Evolutionary conservation across 2,329 filamentous ascomycete species (phyloP).

Genomic region (Talaromyces sp.): DNA sequence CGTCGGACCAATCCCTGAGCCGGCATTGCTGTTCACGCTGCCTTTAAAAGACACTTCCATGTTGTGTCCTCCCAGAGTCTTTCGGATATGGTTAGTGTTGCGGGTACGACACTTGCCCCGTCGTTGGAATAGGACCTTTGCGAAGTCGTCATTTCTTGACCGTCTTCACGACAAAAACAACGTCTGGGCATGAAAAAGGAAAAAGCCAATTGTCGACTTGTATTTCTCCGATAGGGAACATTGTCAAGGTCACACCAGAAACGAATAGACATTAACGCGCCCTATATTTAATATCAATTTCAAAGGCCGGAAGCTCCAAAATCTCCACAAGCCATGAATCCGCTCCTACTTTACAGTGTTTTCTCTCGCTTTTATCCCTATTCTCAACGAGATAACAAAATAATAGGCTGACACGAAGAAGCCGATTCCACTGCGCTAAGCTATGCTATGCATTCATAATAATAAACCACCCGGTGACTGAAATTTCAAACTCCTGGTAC

Average conservation of each 20-base stretch:
- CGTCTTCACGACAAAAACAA: too few relatives aligned
- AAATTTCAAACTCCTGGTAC: background rate
- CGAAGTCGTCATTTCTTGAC: background rate
- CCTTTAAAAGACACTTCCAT: background rate
- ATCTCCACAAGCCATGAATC: too few relatives aligned
- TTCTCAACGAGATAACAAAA: background rate
- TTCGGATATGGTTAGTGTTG: background rate
- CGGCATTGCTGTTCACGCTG: too few relatives aligned
- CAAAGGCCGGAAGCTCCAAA: background rate
- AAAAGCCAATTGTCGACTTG: too few relatives aligned
- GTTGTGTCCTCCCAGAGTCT: too few relatives aligned
- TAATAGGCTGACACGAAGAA: too few relatives aligned
- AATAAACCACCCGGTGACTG: background rate
- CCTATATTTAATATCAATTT: background rate
- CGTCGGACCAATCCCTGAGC: too few relatives aligned
- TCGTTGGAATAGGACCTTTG: background rate
- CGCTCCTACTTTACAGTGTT: background rate
- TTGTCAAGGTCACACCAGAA: too few relatives aligned
- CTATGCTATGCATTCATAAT: slow-evolving; percentile 3
- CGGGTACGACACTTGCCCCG: background rate
- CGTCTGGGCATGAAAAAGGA: background rate
- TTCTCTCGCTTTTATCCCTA: background rate
- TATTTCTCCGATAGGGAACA: too few relatives aligned
- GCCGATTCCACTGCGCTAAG: background rate
- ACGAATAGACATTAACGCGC: background rate